phyloP scores from a whole-genome alignment of 2,329 filamentous ascomycete species.

The Fusarium denticulatum region DNA sequence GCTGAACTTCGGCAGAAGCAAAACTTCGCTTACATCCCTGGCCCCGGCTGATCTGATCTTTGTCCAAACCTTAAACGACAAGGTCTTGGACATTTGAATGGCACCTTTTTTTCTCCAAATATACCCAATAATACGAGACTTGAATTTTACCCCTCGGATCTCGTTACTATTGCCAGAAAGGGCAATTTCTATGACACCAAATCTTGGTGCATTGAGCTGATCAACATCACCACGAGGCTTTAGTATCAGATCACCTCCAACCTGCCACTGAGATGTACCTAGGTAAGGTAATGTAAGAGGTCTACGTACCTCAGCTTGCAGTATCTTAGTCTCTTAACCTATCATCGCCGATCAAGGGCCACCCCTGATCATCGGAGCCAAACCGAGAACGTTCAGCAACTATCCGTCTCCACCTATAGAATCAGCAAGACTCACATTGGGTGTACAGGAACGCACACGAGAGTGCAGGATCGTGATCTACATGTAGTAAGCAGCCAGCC shows the following conservation, averaged over 20 bases:
- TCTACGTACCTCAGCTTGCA: conserved; percentile 19
- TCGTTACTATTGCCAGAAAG: conserved; percentile 5
- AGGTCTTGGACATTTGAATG: conserved; percentile 8
- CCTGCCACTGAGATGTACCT: neutral
- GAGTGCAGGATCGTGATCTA: conserved; percentile 17
- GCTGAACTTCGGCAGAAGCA: conserved; percentile 23
- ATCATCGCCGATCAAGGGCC: conserved; percentile 21
- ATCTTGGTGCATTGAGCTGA: neutral
- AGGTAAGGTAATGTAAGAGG: neutral
- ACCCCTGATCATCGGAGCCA: conserved; percentile 33
- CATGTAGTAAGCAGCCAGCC: neutral
- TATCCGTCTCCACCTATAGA: conserved; percentile 13
- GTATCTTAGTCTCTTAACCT: conserved; percentile 22
- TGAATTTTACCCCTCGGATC: neutral
- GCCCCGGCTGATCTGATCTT: conserved; percentile 37
- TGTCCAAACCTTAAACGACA: conserved; percentile 32
- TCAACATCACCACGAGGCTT: neutral
- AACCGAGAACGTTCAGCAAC: conserved; percentile 23
- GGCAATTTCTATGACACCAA: conserved; percentile 1
- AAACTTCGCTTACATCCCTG: conserved; percentile 26
- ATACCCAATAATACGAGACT: neutral
- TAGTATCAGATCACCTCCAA: neutral
- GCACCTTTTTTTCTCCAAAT: neutral
- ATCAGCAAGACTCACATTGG: neutral
- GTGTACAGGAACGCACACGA: neutral